Evolutionary conservation across 495 filamentous ascomycete species (phyloP), one percentile per base, ranked within the genome.

Genomic region (Hyaloscypha bicolor): DNA sequence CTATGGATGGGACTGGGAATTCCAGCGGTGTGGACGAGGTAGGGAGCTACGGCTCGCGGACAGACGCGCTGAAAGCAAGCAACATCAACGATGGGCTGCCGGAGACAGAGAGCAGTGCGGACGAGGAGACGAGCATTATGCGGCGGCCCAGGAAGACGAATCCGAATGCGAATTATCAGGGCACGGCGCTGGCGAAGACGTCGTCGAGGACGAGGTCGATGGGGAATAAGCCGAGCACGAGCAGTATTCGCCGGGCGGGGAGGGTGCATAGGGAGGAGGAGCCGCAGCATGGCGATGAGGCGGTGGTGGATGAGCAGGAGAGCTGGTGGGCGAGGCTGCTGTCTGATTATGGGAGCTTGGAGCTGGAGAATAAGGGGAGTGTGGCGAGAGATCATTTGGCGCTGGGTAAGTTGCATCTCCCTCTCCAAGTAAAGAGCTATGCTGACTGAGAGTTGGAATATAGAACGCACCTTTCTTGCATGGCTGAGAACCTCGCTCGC

Each of bases 401-500:
- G 32, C 79, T 99, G 67, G 94, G 94, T 97, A 84, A 69, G 85
- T 48, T 48, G 16, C 16, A 19, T 19, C 16, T 4, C 42, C 16
- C 4, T 48, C 9, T 14, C 42, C 42, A 0, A 48, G 16, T 48
- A 48, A 0, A 48, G 42, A 51, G 19, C 33, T 8, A n/a, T 62
- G 35, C 45, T 25, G n/a, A 53, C 22, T 9, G 6, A 3, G 11
- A 66, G 32, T 31, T 37, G 9, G 42, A 19, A 14, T 48, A 48
- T 73, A 97, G 95, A 99, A 78, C 89, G 95, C 33, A 99, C 95
- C 3, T 99, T 98, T 78, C 87, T 99, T 25, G 95, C 95, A 59
- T 99, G 95, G 95, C 86, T 99, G 56, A 88, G 95, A 55, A 99
- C 95, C 21, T 97, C 93, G 25, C 85, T 99, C 53, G 93, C 94